A percentile compares a stretch with the other conserved stretches of the same genome.
These are phyloP conservation scores for Aspergillus ostianus DNA, from an alignment of 495 filamentous ascomycete species.

Conservation along the genomic window DNA sequence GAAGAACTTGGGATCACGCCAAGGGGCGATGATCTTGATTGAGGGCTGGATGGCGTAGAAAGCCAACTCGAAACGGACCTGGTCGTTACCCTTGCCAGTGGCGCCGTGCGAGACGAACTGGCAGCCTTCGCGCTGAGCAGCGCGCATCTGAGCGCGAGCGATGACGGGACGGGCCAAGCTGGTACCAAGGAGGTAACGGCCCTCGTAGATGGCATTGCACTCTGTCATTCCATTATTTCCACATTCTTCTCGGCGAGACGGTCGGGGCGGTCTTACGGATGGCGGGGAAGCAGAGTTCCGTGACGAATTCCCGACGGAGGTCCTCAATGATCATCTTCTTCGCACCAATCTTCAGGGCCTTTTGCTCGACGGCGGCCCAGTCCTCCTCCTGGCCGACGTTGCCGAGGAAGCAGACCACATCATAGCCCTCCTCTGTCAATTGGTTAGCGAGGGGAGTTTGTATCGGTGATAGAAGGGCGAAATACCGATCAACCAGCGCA, in stretches of 20 bases:
- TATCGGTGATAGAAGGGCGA: background rate
- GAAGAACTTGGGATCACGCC: conserved; percentile 83
- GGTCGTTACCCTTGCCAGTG: conserved; percentile 86
- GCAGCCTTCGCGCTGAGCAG: conserved; percentile 54
- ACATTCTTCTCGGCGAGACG: background rate
- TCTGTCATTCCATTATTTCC: conserved; percentile 13
- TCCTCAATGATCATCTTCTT: conserved; percentile 21
- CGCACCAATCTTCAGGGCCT: conserved; percentile 19
- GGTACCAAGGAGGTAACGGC: conserved; percentile 77
- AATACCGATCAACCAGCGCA: conserved; percentile 19
- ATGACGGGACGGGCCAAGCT: conserved; percentile 86
- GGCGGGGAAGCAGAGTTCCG: conserved; percentile 84
- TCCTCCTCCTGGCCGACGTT: conserved; percentile 21
- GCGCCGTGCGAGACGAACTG: conserved; percentile 72
- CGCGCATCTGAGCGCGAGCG: conserved; percentile 74
- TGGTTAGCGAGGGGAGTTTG: conserved; percentile 2
- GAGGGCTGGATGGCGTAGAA: conserved; percentile 72
- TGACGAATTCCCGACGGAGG: conserved; percentile 63
- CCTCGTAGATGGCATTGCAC: conserved; percentile 87
- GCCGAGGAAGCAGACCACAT: conserved; percentile 19
- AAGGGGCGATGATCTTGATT: conserved; percentile 87
- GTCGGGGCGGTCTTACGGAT: conserved; percentile 37
- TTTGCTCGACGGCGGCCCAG: conserved; percentile 18
- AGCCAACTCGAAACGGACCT: conserved; percentile 81
- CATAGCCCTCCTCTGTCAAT: conserved; percentile 16